Base-by-base conservation (phyloP, 768 basidiomycete genomes). In the Vararia minispora region DNA sequence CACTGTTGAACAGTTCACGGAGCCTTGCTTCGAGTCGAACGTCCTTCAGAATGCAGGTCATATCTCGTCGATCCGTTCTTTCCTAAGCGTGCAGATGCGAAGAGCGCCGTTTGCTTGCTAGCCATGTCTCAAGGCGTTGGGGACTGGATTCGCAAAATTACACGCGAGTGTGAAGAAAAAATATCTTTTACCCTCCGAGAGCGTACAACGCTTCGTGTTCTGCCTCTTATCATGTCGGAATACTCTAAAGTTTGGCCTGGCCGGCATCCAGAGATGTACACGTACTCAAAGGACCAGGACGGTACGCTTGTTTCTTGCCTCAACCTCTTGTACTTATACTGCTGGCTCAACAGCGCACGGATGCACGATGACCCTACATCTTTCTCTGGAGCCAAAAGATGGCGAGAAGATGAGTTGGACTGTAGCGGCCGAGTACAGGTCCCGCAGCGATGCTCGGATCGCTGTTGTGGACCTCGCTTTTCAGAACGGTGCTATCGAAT, bases 41-140 rank as follows among this genome's bases (percentile, higher is more conserved):
- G 71, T 20, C 69, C 71, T 3, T 61, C 58, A 4, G 68, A 72
- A 40, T 68, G 64, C 26, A 64, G 59, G 29, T 72, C 76, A 0
- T 85, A 66, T 46, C 53, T 85, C 5, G 76, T 78, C 21, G 79
- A 82, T n/a, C 61, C 74, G 0, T 61, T 63, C 12, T 83, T 83
- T 45, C 47, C 62, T 2, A 78, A 72, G 48, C 72, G 72, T 3
- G 56, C 59, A 0, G 80, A 84, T 37, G 81, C 80, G n/a, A 81
- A 78, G 53, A 64, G 68, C 0, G 83, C 81, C 0, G 82, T 73
- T 2, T 74, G 70, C 42, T 55, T 85, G 17, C 60, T 73, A 12
- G 82, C 79, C 0, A 70, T 84, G 53, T 73, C 76, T 2, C 66
- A 74, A 43, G 76, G 75, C 7, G 59, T 76, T 8, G 75, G 74